Conservation (phyloP, 768 basidiomycete genomes). For the Tylopilus sp. region DNA sequence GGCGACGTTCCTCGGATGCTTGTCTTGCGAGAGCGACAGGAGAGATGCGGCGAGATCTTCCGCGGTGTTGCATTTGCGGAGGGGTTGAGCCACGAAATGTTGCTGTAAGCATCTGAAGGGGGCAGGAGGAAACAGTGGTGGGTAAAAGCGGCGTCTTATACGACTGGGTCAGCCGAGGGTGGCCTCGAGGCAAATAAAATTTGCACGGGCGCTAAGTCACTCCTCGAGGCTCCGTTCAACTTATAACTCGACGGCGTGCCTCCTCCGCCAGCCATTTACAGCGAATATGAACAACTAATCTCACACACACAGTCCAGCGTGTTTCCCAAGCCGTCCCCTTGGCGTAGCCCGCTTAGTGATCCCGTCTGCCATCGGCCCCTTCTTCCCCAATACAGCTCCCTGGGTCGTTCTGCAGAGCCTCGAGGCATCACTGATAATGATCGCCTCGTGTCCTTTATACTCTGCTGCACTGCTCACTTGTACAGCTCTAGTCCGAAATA, state of each 20-base stretch:
- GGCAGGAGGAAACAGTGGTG: not conserved
- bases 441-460: constrained; percentile 16
- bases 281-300: not conserved
- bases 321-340: not conserved
- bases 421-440: constrained; percentile 29
- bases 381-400: constrained; percentile 15
- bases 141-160: not conserved
- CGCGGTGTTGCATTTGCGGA: constrained; percentile 31
- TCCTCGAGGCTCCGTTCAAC: constrained; percentile 18
- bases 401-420: constrained; percentile 14
- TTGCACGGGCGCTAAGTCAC: not conserved
- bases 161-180: not conserved
- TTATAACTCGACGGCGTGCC: constrained; percentile 6
- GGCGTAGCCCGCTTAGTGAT: not conserved
- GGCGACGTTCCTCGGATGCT: constrained; percentile 42
- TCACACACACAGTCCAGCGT: not conserved
- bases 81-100: constrained; percentile 26
- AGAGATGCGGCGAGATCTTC: constrained; percentile 42
- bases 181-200: not conserved
- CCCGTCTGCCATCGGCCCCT: not conserved
- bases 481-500: constrained; percentile 6
- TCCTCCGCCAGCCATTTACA: not conserved
- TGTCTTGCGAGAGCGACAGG: constrained; percentile 40
- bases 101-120: constrained; percentile 20
- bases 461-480: not conserved